Conservation (phyloP, 2,329 filamentous ascomycete genomes). For the Fusarium irregulare region DNA sequence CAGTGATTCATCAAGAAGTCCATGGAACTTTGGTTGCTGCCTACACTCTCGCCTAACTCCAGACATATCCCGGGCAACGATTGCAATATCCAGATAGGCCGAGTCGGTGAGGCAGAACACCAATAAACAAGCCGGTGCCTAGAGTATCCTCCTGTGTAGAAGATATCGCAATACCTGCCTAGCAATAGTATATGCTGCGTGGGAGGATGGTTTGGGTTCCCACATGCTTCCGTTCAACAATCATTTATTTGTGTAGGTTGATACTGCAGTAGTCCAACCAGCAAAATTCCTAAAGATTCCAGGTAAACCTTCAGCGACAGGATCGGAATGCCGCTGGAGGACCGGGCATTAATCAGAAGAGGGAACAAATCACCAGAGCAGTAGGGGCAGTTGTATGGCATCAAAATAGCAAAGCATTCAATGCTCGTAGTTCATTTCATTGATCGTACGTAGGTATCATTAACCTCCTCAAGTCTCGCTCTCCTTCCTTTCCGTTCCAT, state of each 20-base stretch:
- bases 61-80: background rate
- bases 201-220: background rate
- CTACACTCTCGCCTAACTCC: background rate
- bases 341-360: background rate
- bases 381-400: background rate
- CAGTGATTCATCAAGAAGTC: background rate
- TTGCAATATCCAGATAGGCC: no score
- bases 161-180: background rate
- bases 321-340: background rate
- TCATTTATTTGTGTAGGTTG: no score
- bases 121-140: background rate
- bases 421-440: conserved; percentile 13
- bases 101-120: background rate
- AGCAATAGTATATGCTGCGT: background rate
- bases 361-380: background rate
- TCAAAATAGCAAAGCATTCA: conserved; percentile 3
- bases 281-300: background rate
- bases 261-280: background rate
- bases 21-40: background rate
- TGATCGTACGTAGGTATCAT: conserved; percentile 30
- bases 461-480: conserved; percentile 9
- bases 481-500: background rate
- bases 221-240: background rate
- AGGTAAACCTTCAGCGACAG: background rate
- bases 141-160: background rate